Conservation (phyloP, 2,329 filamentous ascomycete species). For the Parastagonospora avenae region DNA sequence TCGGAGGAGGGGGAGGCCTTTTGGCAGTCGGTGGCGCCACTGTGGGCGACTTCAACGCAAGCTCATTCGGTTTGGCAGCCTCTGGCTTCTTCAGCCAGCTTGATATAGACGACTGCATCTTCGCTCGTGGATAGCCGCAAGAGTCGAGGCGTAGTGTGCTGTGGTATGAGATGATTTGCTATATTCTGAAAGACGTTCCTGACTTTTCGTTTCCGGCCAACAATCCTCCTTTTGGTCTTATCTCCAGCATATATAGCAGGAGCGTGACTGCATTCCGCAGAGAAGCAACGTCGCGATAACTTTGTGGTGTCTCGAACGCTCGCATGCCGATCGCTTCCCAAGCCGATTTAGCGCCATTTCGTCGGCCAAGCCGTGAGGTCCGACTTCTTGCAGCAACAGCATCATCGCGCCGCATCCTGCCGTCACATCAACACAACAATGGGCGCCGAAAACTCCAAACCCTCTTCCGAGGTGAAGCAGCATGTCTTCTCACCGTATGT, state of each 20-base stretch:
- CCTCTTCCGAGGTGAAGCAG: constrained; percentile 58
- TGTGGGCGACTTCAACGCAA: constrained; percentile 9
- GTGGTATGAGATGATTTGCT: too few species aligned
- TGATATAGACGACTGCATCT: constrained; percentile 54
- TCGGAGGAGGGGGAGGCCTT: constrained; percentile 25
- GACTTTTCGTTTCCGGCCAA: background rate
- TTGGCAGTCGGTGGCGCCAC: constrained; percentile 7
- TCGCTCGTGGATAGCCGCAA: constrained; percentile 12
- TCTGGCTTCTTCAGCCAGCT: constrained; percentile 55
- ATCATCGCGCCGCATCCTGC: constrained; percentile 28
- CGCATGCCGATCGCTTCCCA: constrained; percentile 20
- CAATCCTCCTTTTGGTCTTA: background rate
- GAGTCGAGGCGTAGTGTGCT: background rate
- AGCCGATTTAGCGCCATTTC: constrained; percentile 21
- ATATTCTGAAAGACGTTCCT: too few species aligned
- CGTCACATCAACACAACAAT: constrained; percentile 50
- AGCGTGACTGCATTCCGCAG: constrained; percentile 12
- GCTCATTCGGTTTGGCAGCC: constrained; percentile 31
- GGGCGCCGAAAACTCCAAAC: constrained; percentile 68
- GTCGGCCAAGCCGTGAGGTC: constrained; percentile 35
- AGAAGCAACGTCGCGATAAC: constrained; percentile 16
- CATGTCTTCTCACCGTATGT: constrained; percentile 68
- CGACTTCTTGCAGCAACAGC: constrained; percentile 38
- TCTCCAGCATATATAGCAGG: background rate
- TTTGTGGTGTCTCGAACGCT: constrained; percentile 19